Percentiles rank a stretch among this genome's conserved stretches.
These are phyloP conservation scores for Pyrus hybrid DNA, from an alignment of 331 rosid species.

Conservation along the genomic window DNA sequence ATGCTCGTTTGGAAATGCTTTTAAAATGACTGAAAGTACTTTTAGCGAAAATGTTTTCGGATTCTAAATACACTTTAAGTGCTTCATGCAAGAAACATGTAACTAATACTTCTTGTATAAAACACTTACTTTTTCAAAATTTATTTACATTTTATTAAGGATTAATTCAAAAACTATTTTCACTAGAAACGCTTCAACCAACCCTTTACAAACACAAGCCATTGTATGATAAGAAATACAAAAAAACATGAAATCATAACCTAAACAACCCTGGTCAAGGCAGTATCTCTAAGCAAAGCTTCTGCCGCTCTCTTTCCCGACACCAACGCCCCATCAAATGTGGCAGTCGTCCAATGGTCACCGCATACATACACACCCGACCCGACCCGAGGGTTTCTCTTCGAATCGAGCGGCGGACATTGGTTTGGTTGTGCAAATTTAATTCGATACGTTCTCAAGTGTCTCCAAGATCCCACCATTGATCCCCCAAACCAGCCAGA, in stretches of 20 bases:
- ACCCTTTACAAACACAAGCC: no score
- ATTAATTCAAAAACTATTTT: no score
- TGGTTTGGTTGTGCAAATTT: slow-evolving; percentile 77
- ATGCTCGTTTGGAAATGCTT: no score
- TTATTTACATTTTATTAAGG: no score
- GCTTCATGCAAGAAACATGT: no score
- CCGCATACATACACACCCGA: slow-evolving; percentile 62
- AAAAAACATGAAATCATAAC: neutral
- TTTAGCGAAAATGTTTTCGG: no score
- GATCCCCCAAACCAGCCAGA: slow-evolving; percentile 48
- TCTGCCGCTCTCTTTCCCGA: slow-evolving; percentile 68
- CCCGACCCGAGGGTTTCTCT: slow-evolving; percentile 39
- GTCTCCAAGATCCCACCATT: slow-evolving; percentile 51
- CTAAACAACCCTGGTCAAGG: neutral
- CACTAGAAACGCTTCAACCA: no score
- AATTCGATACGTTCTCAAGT: slow-evolving; percentile 58
- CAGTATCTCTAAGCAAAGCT: slow-evolving; percentile 44
- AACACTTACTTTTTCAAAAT: no score
- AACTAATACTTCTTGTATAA: no score
- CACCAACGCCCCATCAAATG: slow-evolving; percentile 75
- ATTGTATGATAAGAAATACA: neutral
- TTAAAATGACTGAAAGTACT: no score
- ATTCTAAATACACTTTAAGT: no score
- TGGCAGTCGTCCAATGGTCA: slow-evolving; percentile 62
- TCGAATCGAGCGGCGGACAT: slow-evolving; percentile 49